Evolutionary conservation across 73 alveolate genomes (phyloP).

Genomic region (Blepharisma stoltei): DNA sequence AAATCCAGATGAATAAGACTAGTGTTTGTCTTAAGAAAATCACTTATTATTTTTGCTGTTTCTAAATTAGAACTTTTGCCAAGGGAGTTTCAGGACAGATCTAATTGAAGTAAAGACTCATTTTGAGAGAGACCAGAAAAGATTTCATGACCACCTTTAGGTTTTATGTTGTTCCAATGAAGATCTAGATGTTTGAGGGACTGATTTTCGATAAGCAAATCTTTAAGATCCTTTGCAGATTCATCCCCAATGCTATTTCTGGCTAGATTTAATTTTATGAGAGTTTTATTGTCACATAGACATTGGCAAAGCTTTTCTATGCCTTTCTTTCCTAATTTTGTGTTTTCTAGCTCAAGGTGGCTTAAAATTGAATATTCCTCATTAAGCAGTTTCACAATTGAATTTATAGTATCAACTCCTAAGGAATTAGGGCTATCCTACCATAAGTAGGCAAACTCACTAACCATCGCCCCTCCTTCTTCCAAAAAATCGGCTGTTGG

Average conservation of each 20-base stretch:
- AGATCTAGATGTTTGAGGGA: slow-evolving; percentile 11
- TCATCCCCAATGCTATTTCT: neutral
- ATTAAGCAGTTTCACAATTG: neutral
- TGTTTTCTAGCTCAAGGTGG: neutral
- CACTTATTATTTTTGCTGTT: slow-evolving; percentile 15
- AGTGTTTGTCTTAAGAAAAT: slow-evolving; percentile 3
- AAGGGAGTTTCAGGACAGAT: slow-evolving; percentile 16
- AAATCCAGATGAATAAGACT: slow-evolving; percentile 50
- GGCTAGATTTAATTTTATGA: slow-evolving; percentile 2
- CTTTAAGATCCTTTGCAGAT: neutral
- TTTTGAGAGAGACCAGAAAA: slow-evolving; percentile 2
- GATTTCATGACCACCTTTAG: slow-evolving; percentile 39
- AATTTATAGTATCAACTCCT: neutral
- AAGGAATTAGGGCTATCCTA: too few species aligned
- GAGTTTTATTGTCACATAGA: neutral
- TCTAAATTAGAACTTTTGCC: neutral
- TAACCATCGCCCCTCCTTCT: too few species aligned
- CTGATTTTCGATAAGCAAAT: neutral
- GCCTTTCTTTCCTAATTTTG: neutral
- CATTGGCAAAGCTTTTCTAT: neutral
- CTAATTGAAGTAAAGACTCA: neutral
- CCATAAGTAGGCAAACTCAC: too few species aligned
- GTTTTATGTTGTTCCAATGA: slow-evolving; percentile 39
- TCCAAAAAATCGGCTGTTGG: too few species aligned
- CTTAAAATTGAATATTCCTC: neutral